Percentiles rank a stretch among this genome's conserved stretches.
Conservation (phyloP, 306 rosid genomes). For the Lablab purpureus region DNA sequence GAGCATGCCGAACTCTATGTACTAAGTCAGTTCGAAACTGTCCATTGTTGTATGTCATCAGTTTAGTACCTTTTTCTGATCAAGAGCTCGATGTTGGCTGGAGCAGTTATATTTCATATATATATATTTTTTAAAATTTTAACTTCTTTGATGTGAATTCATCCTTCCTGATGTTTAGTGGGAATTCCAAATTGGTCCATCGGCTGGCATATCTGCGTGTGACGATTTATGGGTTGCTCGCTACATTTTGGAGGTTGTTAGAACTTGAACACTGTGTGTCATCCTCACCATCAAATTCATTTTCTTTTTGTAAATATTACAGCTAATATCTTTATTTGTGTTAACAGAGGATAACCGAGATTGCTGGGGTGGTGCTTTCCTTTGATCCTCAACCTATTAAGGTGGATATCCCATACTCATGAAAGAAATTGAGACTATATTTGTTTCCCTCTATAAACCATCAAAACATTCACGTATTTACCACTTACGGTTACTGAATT, state of each 20-base stretch:
- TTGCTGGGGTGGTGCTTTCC: conserved; percentile 81
- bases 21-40: too few species aligned
- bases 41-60: too few species aligned
- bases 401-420: conserved; percentile 42
- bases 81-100: too few species aligned
- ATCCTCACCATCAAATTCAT: neutral
- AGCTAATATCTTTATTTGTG: neutral
- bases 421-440: neutral
- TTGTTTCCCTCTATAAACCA: neutral
- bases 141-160: neutral
- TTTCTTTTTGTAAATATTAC: neutral
- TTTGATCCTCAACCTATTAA: conserved; percentile 90
- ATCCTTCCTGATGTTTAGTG: conserved; percentile 57
- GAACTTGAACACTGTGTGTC: neutral
- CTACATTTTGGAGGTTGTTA: conserved; percentile 85
- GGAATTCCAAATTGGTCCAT: conserved; percentile 98
- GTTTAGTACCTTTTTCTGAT: too few species aligned
- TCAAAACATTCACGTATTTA: neutral
- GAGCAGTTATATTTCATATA: neutral
- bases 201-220: conserved; percentile 80
- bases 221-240: conserved; percentile 94
- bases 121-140: neutral
- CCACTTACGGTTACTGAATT: neutral
- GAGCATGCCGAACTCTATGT: too few species aligned
- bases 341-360: conserved; percentile 90